Percentiles rank a stretch among this genome's conserved stretches.
These are phyloP conservation scores for Globisporangium spinosum DNA, from an alignment of 352 stramenopile genomes.

Conservation along the genomic window DNA sequence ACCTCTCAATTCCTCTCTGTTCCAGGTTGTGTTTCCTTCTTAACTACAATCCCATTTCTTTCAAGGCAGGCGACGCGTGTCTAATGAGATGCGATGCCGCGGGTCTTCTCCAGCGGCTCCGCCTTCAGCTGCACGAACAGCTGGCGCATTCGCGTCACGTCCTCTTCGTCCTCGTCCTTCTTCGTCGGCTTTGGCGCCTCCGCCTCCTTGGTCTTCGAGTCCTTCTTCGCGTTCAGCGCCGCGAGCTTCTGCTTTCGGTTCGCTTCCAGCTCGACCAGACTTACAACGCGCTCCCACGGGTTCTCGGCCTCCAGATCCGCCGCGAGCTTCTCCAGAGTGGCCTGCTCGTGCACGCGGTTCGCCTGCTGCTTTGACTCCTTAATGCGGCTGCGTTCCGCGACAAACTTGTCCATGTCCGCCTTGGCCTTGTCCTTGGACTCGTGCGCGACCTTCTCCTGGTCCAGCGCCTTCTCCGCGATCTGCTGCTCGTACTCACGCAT, in stretches of 20 bases:
- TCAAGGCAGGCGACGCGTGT: not conserved
- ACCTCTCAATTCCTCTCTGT: not conserved
- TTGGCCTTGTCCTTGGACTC: slow-evolving; percentile 70
- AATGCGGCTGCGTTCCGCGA: slow-evolving; percentile 76
- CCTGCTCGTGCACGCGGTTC: slow-evolving; percentile 92
- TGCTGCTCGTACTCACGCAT: slow-evolving; percentile 69
- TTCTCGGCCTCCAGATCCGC: slow-evolving; percentile 93
- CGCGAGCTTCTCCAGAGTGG: slow-evolving; percentile 93
- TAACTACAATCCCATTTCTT: slow-evolving; percentile 4
- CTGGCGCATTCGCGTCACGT: slow-evolving; percentile 92
- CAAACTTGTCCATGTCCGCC: slow-evolving; percentile 75
- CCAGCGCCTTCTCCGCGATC: slow-evolving; percentile 57
- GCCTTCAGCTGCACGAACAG: slow-evolving; percentile 94
- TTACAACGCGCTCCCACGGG: slow-evolving; percentile 92
- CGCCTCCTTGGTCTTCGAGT: slow-evolving; percentile 43
- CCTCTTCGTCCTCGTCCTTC: slow-evolving; percentile 65
- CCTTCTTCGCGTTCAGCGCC: slow-evolving; percentile 48
- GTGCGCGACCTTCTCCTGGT: slow-evolving; percentile 72
- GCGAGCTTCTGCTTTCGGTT: slow-evolving; percentile 73
- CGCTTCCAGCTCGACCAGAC: slow-evolving; percentile 89
- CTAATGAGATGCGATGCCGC: slow-evolving; percentile 47
- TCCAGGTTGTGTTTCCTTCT: not conserved
- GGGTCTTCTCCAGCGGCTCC: slow-evolving; percentile 82
- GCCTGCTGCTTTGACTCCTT: slow-evolving; percentile 90
- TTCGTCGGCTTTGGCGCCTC: slow-evolving; percentile 42